Base-by-base conservation (phyloP, 352 stramenopile species). In the Phytopythium delawarense region DNA sequence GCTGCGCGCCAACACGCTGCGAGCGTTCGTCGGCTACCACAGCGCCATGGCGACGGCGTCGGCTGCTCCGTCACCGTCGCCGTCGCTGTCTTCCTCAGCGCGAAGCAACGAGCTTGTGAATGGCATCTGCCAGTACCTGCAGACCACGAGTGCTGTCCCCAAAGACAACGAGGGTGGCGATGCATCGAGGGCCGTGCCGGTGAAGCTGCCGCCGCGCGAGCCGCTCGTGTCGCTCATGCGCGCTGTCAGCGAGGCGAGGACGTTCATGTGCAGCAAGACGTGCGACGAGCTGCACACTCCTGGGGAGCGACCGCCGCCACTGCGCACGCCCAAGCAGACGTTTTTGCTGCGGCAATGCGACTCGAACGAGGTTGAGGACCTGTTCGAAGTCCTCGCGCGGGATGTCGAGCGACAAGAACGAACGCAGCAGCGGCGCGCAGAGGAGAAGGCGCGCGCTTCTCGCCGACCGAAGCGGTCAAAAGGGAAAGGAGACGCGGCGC, bases 1-100 rank as follows among this genome's bases (percentile, higher is more conserved):
- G 15, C 57, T 77, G 39, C 60, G 69, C 13, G 79, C 79, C 11
- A 87, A 89, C 62, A 84, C 82, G 0, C 68, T 94, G 21, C 82
- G 84, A 21, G 80, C 82, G 2, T 85, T 90, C 60, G 78, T 90
- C 8, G 82, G 84, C 0, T 94, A 79, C 66, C 72, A 89, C 49
- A 92, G 81, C 39, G 79, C 83, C 1, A 61, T 87, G 18, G 75
- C 73, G 4, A 64, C 68, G 1, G 70, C 78, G 0, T 62, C 64
- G 2, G 46, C 61, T 20, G 59, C 30, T 18, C 76, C 61, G 1
- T 54, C 48, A 5, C 45, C 45, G 9, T 51, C 45, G 12, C 45
- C 45, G 45, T 32, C 21, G 2, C 21, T 51, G n/a, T 32, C 45
- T 0, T 51, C 45, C 45, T 28, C 45, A 21, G 21, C 28, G 3